phyloP scores from a whole-genome alignment of 148 eudicot species.

The Mesembryanthemum crystallinum region DNA sequence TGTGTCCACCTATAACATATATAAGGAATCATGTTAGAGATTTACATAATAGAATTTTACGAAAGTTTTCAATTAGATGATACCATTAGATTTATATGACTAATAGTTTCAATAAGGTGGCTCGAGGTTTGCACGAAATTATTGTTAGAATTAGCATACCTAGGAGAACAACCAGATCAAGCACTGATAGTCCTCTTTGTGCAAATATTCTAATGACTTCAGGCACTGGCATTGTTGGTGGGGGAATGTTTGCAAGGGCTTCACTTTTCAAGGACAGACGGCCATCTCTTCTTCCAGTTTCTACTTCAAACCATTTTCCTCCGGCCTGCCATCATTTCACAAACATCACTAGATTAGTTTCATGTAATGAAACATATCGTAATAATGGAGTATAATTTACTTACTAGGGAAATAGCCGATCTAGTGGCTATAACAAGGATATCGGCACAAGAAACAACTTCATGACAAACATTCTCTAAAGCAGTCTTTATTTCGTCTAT shows the following conservation, averaged over 20 bases:
- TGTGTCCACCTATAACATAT: conserved; percentile 28
- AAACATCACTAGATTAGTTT: not conserved
- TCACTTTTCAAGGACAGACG: conserved; percentile 12
- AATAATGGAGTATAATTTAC: not conserved
- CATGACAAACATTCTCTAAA: conserved; percentile 27
- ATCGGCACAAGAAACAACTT: conserved; percentile 44
- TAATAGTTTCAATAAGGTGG: too few relatives aligned
- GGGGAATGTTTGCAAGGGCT: conserved; percentile 13
- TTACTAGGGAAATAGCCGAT: conserved; percentile 34
- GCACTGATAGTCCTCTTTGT: not conserved
- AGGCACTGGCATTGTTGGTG: conserved; percentile 12
- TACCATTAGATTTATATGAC: too few relatives aligned
- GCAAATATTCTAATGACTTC: conserved; percentile 10
- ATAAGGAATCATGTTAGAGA: too few relatives aligned
- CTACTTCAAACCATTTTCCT: conserved; percentile 35
- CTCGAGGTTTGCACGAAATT: too few relatives aligned
- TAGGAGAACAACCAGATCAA: conserved; percentile 15
- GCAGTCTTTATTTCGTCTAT: conserved; percentile 38
- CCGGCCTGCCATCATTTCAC: conserved; percentile 28
- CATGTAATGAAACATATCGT: too few relatives aligned
- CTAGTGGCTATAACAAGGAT: conserved; percentile 36
- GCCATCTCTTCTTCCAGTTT: conserved; percentile 47
- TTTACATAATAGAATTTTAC: too few relatives aligned
- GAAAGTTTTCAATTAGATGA: too few relatives aligned
- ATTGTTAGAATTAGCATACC: too few relatives aligned